Conservation (phyloP, 2,329 filamentous ascomycete genomes). For the Colletotrichum musae region DNA sequence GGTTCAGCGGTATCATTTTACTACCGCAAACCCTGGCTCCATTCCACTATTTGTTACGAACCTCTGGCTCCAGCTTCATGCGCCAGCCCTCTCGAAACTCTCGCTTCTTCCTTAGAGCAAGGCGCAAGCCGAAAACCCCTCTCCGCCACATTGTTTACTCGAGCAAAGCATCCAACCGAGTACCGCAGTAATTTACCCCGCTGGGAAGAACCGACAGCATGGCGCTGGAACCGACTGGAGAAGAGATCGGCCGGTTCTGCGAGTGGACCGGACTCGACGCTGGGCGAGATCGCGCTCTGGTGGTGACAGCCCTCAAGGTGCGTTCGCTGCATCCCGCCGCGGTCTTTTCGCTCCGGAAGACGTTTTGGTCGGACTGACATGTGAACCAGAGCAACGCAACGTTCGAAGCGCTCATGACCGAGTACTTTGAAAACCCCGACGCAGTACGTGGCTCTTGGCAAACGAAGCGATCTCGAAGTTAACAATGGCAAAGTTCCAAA, state of each 20-base stretch:
- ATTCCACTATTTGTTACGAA: slow-evolving; percentile 12
- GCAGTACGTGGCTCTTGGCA: slow-evolving; percentile 34
- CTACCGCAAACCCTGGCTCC: slow-evolving; percentile 3
- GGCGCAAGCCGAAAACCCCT: slow-evolving; percentile 10
- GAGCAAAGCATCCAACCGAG: slow-evolving; percentile 16
- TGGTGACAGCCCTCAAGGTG: slow-evolving; percentile 60
- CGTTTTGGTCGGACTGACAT: slow-evolving; percentile 5
- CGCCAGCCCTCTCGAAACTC: slow-evolving; percentile 15
- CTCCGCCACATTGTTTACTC: slow-evolving; percentile 6
- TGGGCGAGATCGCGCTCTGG: slow-evolving; percentile 55
- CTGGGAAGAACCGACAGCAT: slow-evolving; percentile 43
- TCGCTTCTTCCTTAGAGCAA: slow-evolving; percentile 9
- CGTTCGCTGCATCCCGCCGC: slow-evolving; percentile 9
- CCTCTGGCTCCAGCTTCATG: slow-evolving; percentile 28
- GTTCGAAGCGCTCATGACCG: slow-evolving; percentile 63
- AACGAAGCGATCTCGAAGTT: slow-evolving; percentile 13
- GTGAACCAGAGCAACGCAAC: slow-evolving; percentile 59
- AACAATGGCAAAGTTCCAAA: slow-evolving; percentile 55
- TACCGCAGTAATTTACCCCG: background rate
- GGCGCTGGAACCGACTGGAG: slow-evolving; percentile 53
- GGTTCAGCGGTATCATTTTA: background rate
- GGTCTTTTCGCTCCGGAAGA: background rate
- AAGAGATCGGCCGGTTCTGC: slow-evolving; percentile 56
- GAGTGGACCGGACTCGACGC: slow-evolving; percentile 57
- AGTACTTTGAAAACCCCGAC: slow-evolving; percentile 65